These are phyloP conservation scores for Aureobasidium mangrovei DNA, from an alignment of 2,329 filamentous ascomycete genomes.

Conservation along the genomic window DNA sequence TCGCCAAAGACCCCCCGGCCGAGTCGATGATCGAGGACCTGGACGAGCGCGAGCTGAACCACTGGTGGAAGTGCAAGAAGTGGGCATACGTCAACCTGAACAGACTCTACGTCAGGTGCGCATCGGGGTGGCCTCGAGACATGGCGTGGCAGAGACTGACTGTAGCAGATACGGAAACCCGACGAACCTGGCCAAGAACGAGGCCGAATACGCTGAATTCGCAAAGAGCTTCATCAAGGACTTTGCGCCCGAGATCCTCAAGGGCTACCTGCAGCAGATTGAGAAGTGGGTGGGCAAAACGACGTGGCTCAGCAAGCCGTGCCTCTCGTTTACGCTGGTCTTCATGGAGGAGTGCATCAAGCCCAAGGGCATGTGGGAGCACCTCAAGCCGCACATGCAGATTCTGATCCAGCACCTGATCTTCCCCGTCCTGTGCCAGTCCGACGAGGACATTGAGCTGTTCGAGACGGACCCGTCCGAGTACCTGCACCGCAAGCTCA, in stretches of 20 bases:
- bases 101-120: conserved; percentile 64
- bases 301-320: conserved; percentile 88
- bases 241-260: conserved; percentile 92
- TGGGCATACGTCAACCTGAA: conserved; percentile 99
- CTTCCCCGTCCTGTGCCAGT: conserved; percentile 90
- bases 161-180: conserved; percentile 70
- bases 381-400: conserved; percentile 86
- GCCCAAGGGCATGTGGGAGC: conserved; percentile 92
- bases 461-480: conserved; percentile 93
- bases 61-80: conserved; percentile 99
- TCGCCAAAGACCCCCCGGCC: conserved; percentile 74
- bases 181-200: conserved; percentile 63
- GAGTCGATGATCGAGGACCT: conserved; percentile 69
- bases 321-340: conserved; percentile 84
- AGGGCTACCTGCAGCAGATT: conserved; percentile 87
- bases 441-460: conserved; percentile 83
- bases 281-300: conserved; percentile 97
- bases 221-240: conserved; percentile 85
- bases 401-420: conserved; percentile 90
- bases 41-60: conserved; percentile 81
- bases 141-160: conserved; percentile 12
- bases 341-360: conserved; percentile 97
- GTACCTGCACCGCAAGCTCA: conserved; percentile 93
- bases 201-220: conserved; percentile 68
- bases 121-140: not conserved